Evolutionary conservation across 257 asterid genomes (phyloP).

Genomic region (Plantago major): DNA sequence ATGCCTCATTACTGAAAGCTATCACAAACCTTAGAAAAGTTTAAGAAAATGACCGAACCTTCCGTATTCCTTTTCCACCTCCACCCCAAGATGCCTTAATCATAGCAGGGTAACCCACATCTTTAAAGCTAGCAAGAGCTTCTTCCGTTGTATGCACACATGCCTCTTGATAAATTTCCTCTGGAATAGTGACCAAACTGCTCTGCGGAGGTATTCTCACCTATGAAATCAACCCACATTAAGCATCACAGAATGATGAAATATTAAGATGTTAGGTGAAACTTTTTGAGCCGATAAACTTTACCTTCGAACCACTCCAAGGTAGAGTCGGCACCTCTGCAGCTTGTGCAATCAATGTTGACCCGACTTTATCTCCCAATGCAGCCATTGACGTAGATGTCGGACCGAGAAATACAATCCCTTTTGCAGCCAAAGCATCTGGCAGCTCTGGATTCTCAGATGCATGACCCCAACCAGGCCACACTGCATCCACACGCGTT

Average conservation of each 20-base stretch:
- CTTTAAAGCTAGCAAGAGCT: conserved; percentile 93
- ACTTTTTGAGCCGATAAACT: neutral
- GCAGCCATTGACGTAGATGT: conserved; percentile 94
- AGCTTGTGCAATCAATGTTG: conserved; percentile 96
- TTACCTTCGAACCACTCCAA: conserved; percentile 99
- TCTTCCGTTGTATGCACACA: conserved; percentile 95
- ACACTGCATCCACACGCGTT: conserved; percentile 94
- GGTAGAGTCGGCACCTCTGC: conserved; percentile 99
- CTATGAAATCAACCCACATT: conserved; percentile 32
- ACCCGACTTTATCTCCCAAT: conserved; percentile 95
- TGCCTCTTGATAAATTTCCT: conserved; percentile 71
- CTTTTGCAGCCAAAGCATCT: conserved; percentile 80
- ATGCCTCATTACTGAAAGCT: conserved; percentile 6
- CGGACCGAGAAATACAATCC: conserved; percentile 87
- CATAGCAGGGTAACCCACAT: conserved; percentile 99
- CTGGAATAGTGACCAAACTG: conserved; percentile 77
- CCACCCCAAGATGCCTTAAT: conserved; percentile 99
- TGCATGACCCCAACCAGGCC: conserved; percentile 99
- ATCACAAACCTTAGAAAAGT: too few relatives aligned
- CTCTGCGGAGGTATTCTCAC: conserved; percentile 78
- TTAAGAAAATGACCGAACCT: conserved; percentile 47
- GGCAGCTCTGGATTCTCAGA: conserved; percentile 98
- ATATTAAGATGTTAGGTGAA: neutral
- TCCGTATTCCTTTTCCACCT: conserved; percentile 99
- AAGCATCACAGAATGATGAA: conserved; percentile 14